Evolutionary conservation across 345 rosid species (phyloP).

Genomic region (Brassica nigra): DNA sequence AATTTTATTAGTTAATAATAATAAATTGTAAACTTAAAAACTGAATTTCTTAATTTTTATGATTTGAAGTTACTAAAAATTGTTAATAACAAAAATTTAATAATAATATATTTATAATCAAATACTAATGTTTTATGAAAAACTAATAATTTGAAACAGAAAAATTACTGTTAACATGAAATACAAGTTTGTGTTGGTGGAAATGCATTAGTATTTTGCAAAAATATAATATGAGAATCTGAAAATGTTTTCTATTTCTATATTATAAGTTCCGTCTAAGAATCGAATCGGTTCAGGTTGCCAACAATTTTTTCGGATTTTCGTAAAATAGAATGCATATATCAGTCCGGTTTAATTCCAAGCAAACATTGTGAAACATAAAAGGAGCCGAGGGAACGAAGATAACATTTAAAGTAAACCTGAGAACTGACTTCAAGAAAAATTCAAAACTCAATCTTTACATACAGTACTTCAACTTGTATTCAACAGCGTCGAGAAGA

Average conservation of each 20-base stretch:
- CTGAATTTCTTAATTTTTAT: not conserved
- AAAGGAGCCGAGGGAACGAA: slow-evolving; percentile 1
- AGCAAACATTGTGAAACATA: not conserved
- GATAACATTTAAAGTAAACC: not conserved
- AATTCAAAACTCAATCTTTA: slow-evolving; percentile 17
- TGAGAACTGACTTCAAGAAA: not conserved
- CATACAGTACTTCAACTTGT: slow-evolving; percentile 16
- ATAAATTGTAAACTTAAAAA: not conserved
- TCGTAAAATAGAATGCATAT: not conserved
- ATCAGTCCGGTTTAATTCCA: not conserved
- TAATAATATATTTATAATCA: not conserved
- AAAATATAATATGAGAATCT: not conserved
- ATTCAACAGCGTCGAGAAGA: slow-evolving; percentile 7
- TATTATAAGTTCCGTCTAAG: not conserved
- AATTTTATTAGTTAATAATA: too few species aligned
- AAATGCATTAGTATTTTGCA: not conserved
- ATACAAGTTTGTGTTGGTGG: not conserved
- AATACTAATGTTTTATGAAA: not conserved
- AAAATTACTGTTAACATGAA: not conserved
- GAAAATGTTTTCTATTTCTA: not conserved
- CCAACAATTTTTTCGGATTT: not conserved
- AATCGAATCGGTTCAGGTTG: not conserved
- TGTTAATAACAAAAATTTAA: not conserved
- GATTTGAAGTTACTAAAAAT: not conserved
- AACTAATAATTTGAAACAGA: not conserved